Evolutionary conservation across 176 grass and related monocot species (phyloP).

Genomic region (Raddia guianensis): DNA sequence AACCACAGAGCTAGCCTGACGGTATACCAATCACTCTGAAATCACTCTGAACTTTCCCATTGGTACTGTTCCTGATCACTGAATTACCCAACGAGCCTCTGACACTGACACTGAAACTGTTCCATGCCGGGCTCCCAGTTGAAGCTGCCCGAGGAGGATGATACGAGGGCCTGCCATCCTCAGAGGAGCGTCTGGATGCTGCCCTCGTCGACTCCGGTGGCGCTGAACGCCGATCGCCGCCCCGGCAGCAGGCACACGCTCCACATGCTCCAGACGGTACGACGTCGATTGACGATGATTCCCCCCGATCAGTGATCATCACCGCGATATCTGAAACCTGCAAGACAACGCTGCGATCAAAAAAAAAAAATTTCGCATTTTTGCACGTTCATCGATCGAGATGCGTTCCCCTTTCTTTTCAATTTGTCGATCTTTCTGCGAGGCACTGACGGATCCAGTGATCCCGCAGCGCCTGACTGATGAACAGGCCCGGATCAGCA

Average conservation of each 20-base stretch:
- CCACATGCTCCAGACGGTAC: conserved; percentile 51
- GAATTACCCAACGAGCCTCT: background rate
- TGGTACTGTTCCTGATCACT: background rate
- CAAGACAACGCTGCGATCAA: background rate
- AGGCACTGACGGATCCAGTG: background rate
- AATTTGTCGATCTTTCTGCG: background rate
- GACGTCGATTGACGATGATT: background rate
- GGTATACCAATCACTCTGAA: background rate
- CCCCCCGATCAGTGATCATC: background rate
- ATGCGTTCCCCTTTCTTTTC: background rate
- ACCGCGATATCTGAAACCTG: background rate
- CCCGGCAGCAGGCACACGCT: background rate
- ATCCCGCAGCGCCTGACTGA: background rate
- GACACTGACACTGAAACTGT: conserved; percentile 9
- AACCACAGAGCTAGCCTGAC: conserved; percentile 36
- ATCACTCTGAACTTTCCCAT: background rate
- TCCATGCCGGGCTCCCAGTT: conserved; percentile 23
- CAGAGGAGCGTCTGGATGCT: conserved; percentile 23
- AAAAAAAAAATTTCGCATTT: background rate
- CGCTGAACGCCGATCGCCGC: background rate
- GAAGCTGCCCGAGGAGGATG: conserved; percentile 41
- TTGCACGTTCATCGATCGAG: background rate
- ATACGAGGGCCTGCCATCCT: background rate
- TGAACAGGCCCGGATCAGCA: conserved; percentile 37
- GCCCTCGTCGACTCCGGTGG: conserved; percentile 1